Percentiles rank a stretch among this genome's conserved stretches.
phyloP scores from a whole-genome alignment of 345 rosid species.

The Boechera stricta region DNA sequence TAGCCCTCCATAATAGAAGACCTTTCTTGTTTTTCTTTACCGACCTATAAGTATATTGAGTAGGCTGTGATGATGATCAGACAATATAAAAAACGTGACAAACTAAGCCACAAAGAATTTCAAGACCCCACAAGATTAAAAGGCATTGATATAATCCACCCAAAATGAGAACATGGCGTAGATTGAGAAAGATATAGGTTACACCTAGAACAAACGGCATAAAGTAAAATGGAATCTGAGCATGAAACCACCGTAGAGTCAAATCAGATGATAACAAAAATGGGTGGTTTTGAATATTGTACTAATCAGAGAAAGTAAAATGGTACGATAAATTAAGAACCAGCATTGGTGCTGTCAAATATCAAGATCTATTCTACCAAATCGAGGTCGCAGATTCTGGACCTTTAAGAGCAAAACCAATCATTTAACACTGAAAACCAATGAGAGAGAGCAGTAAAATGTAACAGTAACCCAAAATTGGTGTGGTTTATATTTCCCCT shows the following conservation, averaged over 20 bases:
- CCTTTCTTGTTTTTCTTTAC: conserved; percentile 22
- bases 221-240: conserved; percentile 56
- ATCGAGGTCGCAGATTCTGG: conserved; percentile 5
- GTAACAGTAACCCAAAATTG: not conserved
- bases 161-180: conserved; percentile 27
- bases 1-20: conserved; percentile 14
- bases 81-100: conserved; percentile 29
- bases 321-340: conserved; percentile 40
- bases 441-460: conserved; percentile 20
- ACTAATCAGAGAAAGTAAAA: conserved; percentile 30
- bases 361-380: conserved; percentile 35
- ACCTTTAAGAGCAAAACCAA: conserved; percentile 25
- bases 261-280: conserved; percentile 43
- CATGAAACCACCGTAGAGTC: conserved; percentile 54
- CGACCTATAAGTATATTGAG: conserved; percentile 7
- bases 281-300: conserved; percentile 39
- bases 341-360: conserved; percentile 32
- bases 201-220: conserved; percentile 39
- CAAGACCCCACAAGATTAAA: conserved; percentile 35
- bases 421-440: conserved; percentile 28
- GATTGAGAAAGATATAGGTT: conserved; percentile 35
- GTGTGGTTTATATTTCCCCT: not conserved
- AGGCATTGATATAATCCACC: conserved; percentile 18
- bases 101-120: conserved; percentile 8
- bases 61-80: conserved; percentile 23